Conservation (phyloP, 2,329 filamentous ascomycete species). For the Penicillium sp. region DNA sequence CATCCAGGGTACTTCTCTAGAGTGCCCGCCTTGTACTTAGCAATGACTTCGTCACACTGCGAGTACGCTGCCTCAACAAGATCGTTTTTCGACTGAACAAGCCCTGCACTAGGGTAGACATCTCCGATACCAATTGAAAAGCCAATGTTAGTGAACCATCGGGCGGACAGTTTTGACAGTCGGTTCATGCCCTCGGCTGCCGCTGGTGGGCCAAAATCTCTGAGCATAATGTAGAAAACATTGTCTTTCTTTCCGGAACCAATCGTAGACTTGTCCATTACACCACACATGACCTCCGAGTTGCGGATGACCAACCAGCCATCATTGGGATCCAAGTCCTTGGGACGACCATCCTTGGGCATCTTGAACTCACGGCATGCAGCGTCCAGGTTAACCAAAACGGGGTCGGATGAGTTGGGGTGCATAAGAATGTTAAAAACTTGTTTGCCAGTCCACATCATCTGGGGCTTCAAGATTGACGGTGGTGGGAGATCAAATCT, state of each 20-base stretch:
- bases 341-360: conserved; percentile 39
- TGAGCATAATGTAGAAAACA: conserved; percentile 92
- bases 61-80: conserved; percentile 76
- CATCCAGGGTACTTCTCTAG: conserved; percentile 85
- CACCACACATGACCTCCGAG: conserved; percentile 94
- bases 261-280: conserved; percentile 98
- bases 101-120: conserved; percentile 74
- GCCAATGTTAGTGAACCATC: conserved; percentile 83
- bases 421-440: conserved; percentile 89
- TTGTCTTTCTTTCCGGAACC: conserved; percentile 97
- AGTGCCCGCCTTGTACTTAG: conserved; percentile 73
- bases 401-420: conserved; percentile 77
- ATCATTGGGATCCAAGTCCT: conserved; percentile 77
- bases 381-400: conserved; percentile 88
- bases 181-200: conserved; percentile 92
- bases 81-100: conserved; percentile 70
- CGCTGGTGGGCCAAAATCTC: conserved; percentile 88
- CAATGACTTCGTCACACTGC: conserved; percentile 79
- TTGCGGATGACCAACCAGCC: conserved; percentile 91
- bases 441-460: conserved; percentile 95
- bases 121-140: conserved; percentile 97
- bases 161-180: conserved; percentile 82
- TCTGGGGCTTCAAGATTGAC: conserved; percentile 77
- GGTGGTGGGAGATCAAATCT: conserved; percentile 83
- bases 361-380: conserved; percentile 72